A percentile compares a stretch with the other conserved stretches of the same genome.
These are phyloP conservation scores for Venturia pyrina DNA, from an alignment of 2,329 filamentous ascomycete species.

Conservation along the genomic window DNA sequence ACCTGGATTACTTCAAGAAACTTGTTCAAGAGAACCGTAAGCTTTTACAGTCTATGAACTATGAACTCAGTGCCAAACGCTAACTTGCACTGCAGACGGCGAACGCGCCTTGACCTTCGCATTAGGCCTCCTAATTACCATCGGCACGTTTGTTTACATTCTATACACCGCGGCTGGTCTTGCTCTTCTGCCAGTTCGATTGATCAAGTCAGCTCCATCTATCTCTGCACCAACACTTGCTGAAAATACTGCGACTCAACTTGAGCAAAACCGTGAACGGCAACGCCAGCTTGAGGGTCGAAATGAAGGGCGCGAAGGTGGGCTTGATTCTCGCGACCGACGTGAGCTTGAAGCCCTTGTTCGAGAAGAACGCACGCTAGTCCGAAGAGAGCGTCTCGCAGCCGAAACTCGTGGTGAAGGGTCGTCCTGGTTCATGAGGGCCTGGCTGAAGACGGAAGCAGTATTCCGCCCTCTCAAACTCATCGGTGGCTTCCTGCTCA, in stretches of 20 bases:
- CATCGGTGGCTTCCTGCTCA: conserved; percentile 67
- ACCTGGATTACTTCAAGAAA: conserved; percentile 85
- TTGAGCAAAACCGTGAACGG: conserved; percentile 81
- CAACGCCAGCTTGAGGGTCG: conserved; percentile 86
- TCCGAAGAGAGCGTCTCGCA: conserved; percentile 78
- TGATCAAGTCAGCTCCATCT: conserved; percentile 85
- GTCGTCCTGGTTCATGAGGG: conserved; percentile 60
- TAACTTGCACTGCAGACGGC: conserved; percentile 45
- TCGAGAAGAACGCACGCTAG: conserved; percentile 84
- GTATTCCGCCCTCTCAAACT: conserved; percentile 84
- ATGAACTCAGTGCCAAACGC: not conserved
- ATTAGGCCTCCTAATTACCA: conserved; percentile 74
- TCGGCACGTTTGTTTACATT: conserved; percentile 78
- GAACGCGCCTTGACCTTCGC: conserved; percentile 88
- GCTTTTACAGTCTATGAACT: conserved; percentile 20
- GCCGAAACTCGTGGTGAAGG: conserved; percentile 72
- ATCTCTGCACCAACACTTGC: conserved; percentile 72
- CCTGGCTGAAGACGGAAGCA: conserved; percentile 72
- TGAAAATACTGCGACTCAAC: conserved; percentile 65
- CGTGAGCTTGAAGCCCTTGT: conserved; percentile 79
- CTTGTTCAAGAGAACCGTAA: conserved; percentile 70
- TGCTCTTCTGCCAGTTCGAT: conserved; percentile 75
- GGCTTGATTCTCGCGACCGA: conserved; percentile 73
- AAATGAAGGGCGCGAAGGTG: conserved; percentile 63
- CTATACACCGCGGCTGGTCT: conserved; percentile 84